Percentiles rank a stretch among this genome's conserved stretches.
Conservation (phyloP, 495 filamentous ascomycete species). For the Podospora pseudopauciseta region DNA sequence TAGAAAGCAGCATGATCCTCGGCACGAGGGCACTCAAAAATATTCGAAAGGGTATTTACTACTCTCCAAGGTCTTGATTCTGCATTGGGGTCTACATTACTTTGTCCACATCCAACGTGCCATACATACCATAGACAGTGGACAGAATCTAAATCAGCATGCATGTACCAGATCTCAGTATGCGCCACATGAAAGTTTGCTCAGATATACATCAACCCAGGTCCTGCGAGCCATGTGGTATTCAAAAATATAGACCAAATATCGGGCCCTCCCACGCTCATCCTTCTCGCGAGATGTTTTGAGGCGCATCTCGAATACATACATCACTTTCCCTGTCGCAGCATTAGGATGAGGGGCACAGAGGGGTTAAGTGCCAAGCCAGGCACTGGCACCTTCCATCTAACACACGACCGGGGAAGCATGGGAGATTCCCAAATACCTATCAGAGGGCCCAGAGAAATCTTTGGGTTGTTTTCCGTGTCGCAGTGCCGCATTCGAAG, state of each 20-base stretch:
- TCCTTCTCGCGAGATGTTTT: background rate
- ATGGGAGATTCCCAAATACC: background rate
- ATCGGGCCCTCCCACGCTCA: background rate
- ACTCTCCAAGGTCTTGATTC: no score
- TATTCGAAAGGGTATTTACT: no score
- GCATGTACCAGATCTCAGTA: background rate
- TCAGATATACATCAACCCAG: background rate
- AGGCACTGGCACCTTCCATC: constrained; percentile 1
- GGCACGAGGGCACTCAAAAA: no score
- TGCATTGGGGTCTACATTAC: background rate
- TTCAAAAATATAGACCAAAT: background rate
- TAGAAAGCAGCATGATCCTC: no score
- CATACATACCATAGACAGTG: no score
- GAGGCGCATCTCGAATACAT: background rate
- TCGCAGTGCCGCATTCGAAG: constrained; percentile 6
- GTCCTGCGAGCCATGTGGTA: background rate
- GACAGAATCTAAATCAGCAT: no score
- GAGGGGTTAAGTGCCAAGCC: background rate
- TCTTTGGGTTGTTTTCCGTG: background rate
- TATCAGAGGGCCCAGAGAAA: background rate
- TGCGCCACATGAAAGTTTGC: background rate
- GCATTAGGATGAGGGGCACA: background rate
- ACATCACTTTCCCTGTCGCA: background rate
- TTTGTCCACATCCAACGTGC: background rate
- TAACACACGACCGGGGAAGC: background rate